Base-by-base conservation (phyloP, 2,329 filamentous ascomycete genomes). In the Leptodontidium sp. region DNA sequence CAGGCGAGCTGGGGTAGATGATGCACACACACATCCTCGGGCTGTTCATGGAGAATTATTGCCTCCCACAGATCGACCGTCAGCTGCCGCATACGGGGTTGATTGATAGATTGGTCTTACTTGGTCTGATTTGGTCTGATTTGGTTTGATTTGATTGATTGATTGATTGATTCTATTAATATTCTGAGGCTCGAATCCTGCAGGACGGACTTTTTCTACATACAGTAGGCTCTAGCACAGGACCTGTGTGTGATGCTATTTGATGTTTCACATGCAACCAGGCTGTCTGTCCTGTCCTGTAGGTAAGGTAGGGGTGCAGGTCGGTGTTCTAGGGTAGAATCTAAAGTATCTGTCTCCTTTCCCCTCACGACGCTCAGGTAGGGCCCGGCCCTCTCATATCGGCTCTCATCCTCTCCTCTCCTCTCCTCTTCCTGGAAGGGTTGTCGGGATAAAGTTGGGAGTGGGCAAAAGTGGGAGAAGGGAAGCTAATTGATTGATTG, bases 181-280 rank as follows among this genome's bases (percentile, higher is more conserved):
- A 68, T 69, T 61, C 58, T 64, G 71, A 70, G 71, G 71, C 65
- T 68, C 68, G 63, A 59, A 68, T 67, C 63, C 58, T 70, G 71
- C 71, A 72, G 70, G 61, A 64, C 38, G 29, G 29, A 32, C 29
- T 32, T 32, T 32, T 32, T 32, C 29, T 32, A 4, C 29, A 32
- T 21, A 6, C 6, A 32, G 29, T 6, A 32, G 29, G 29, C 50
- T 70, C 68, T 65, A 58, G 69, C 69, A 71, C 64, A 47, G 17
- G 57, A 67, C 65, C 69, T 69, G 43, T 68, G 65, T 24, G 53
- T 3, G 29, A 32, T 32, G 29, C 6, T 59, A 11, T 66, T 65
- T 64, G 32, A 43, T 47, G 71, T 74, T 72, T 74, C 71, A 71
- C 64, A 71, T 71, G 64, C 55, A 40, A 64, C 58, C 63, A 21